Evolutionary conservation across 257 asterid genomes (phyloP), one percentile per base, ranked within the genome.

Genomic region (Fraxinus excelsior): DNA sequence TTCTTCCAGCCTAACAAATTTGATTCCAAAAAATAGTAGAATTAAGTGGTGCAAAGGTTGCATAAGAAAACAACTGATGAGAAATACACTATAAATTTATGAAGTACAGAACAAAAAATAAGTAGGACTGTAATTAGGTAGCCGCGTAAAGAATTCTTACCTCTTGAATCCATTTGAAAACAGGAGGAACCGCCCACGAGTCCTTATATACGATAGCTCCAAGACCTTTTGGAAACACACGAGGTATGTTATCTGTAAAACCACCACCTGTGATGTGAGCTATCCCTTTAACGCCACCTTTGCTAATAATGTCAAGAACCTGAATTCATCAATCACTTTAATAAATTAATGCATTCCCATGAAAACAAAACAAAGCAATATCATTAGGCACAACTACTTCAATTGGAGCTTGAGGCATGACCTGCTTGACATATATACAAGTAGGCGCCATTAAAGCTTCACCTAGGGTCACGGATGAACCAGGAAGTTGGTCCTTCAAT

Each of bases 241-340:
- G 84, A n/a, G 99, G 99, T 78, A 95, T 95, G 72, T 95, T 95
- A 66, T 95, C 99, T 0, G 97, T 95, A 77, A 93, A 93, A 67
- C 99, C 97, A 51, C 99, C 99, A 6, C 99, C 99, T 0, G 98
- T 93, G 82, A 95, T 91, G 85, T 93, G 99, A 40, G 99, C 98
- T 13, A 95, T 93, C 81, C 98, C 99, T 86, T 95, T 95, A 65
- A 95, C 93, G 10, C 98, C 97, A 67, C 99, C 99, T 82, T 83
- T 87, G 88, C 84, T 82, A 31, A 95, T 83, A 74, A 95, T 86
- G 68, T 93, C 96, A 73, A 95, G 96, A 71, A 95, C 98, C 99
- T 95, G 78, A 29, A 72, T 67, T 35, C 26, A 65, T 44, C 34
- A 76, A 64, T 40, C 23, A 9, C 4, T n/a, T 21, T 29, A 32